phyloP scores from a whole-genome alignment of 208 protist genomes.

The Leishmania aethiopica region DNA sequence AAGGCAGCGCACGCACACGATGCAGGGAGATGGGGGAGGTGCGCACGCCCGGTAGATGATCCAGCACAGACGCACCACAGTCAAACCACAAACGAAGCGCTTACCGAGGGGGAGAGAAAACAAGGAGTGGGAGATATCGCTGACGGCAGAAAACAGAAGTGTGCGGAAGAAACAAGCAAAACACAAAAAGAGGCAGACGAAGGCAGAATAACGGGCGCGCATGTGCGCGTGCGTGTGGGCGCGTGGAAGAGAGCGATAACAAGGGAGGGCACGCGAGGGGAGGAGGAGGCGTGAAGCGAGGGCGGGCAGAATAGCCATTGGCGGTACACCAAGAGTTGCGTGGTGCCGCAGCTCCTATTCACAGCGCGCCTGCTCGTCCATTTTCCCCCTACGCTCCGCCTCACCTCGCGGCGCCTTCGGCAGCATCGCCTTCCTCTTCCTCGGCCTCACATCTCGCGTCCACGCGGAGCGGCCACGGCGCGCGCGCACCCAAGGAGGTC shows the following conservation, averaged over 20 bases:
- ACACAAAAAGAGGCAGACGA: background rate
- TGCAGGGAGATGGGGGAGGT: background rate
- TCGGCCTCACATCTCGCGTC: background rate
- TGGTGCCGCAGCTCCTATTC: background rate
- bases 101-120: background rate
- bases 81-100: background rate
- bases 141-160: background rate
- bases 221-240: background rate
- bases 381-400: background rate
- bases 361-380: background rate
- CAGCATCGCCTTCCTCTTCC: background rate
- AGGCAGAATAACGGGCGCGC: background rate
- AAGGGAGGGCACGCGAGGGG: background rate
- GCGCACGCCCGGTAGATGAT: background rate
- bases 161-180: background rate
- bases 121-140: background rate
- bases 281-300: background rate
- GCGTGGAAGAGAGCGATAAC: background rate
- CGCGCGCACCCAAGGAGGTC: background rate
- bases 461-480: background rate
- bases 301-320: background rate
- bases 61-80: background rate
- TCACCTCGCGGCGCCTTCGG: background rate
- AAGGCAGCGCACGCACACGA: background rate
- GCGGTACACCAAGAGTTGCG: background rate